Evolutionary conservation across 768 basidiomycete species (phyloP).

Genomic region (Xerocomus spinulosus): DNA sequence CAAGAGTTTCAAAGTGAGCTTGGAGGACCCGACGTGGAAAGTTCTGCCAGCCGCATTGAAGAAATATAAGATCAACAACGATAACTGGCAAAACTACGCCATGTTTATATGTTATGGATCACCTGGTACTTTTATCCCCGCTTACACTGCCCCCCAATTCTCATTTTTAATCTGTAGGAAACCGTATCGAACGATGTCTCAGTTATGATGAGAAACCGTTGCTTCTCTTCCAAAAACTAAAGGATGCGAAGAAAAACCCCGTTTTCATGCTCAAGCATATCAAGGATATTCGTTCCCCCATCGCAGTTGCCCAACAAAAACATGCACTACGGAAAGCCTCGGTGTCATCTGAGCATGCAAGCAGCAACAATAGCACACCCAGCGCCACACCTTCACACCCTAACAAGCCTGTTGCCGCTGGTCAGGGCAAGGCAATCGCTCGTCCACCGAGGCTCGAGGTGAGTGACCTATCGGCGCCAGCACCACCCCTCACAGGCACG

Average conservation of each 20-base stretch:
- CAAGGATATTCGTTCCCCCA: conserved; percentile 91
- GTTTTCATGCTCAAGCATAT: conserved; percentile 99
- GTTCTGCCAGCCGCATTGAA: conserved; percentile 96
- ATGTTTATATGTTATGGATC: conserved; percentile 99
- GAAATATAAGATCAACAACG: conserved; percentile 98
- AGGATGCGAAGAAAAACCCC: conserved; percentile 95
- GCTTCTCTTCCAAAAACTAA: conserved; percentile 93
- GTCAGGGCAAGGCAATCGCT: conserved; percentile 34
- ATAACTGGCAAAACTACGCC: conserved; percentile 98
- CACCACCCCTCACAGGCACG: conserved; percentile 52
- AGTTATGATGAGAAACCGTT: conserved; percentile 98
- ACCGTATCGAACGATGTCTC: conserved; percentile 86
- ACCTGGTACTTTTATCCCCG: conserved; percentile 48
- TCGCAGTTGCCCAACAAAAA: conserved; percentile 94
- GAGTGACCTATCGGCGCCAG: conserved; percentile 50
- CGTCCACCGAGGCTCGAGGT: conserved; percentile 72
- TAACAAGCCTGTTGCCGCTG: conserved; percentile 24
- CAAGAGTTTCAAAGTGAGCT: conserved; percentile 94
- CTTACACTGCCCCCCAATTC: neutral
- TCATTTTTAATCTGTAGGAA: conserved; percentile 38
- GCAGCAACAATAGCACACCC: conserved; percentile 17
- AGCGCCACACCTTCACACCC: conserved; percentile 15
- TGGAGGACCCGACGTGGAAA: conserved; percentile 98
- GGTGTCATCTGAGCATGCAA: conserved; percentile 25
- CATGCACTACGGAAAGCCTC: conserved; percentile 84